These are phyloP conservation scores for Fusarium denticulatum DNA, from an alignment of 2,329 filamentous ascomycete species.

Conservation along the genomic window DNA sequence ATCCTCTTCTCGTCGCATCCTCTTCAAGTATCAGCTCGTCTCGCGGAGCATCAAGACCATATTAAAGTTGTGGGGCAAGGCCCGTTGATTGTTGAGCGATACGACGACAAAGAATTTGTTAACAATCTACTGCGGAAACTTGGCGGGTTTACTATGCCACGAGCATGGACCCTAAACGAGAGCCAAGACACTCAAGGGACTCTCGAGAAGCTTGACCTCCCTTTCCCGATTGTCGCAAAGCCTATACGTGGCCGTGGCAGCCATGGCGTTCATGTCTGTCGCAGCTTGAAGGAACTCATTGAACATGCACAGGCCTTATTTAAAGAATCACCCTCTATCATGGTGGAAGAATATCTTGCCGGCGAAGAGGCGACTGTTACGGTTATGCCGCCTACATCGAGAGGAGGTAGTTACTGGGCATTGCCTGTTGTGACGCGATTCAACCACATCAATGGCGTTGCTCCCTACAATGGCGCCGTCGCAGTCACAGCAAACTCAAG, in stretches of 20 bases:
- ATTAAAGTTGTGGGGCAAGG: conserved; percentile 58
- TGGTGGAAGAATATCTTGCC: conserved; percentile 59
- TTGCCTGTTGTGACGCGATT: conserved; percentile 47
- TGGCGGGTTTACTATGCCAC: conserved; percentile 53
- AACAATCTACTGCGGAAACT: conserved; percentile 53
- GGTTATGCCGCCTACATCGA: conserved; percentile 57
- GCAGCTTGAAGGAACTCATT: conserved; percentile 12
- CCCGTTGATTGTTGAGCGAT: conserved; percentile 57
- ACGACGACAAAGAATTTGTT: conserved; percentile 61
- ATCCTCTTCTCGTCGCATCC: conserved; percentile 60
- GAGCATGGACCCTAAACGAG: conserved; percentile 47
- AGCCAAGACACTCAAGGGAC: background rate
- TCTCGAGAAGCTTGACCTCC: background rate
- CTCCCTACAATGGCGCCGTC: conserved; percentile 35
- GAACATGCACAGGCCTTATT: conserved; percentile 11
- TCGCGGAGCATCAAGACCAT: conserved; percentile 44
- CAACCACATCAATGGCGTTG: conserved; percentile 29
- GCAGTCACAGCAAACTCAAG: conserved; percentile 53
- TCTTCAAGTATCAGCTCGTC: conserved; percentile 52
- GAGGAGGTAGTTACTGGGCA: conserved; percentile 51
- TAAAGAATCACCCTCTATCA: conserved; percentile 40
- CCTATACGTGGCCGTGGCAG: conserved; percentile 33
- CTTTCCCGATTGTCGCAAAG: conserved; percentile 32
- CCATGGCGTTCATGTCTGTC: conserved; percentile 32
- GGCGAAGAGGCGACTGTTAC: conserved; percentile 62